Base-by-base conservation (phyloP, 2,329 filamentous ascomycete species). In the Sclerotinia minor region DNA sequence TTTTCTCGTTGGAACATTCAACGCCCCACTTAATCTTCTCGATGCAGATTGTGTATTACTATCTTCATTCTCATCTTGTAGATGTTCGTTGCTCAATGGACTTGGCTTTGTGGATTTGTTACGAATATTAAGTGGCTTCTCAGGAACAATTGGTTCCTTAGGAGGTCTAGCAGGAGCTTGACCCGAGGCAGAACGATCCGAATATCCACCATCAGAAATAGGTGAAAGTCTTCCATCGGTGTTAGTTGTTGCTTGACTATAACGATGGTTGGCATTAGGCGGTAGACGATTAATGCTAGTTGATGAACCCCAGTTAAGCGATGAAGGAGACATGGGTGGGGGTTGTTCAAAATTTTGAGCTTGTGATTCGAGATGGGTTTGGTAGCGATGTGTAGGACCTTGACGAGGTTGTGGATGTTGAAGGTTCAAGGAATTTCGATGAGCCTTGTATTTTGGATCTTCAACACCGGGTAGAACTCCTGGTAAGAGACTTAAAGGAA, bases 371-470 rank as follows among this genome's bases (percentile, higher is more conserved):
- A 94, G 82, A 1, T 89, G 86, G 35, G 86, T 90, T 73, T 91
- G 88, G 78, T 92, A 92, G 35, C 89, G 87, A 76, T 90, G 87
- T 0, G 89, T 92, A 67, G 91, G 88, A 0, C 91, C 91, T 24
- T 86, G 87, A 38, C 90, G 83, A 11, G 91, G 91, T 77, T 94
- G 91, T 7, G 91, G 91, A 78, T 94, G 91, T 76, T 92, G 87
- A 50, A 94, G 81, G 74, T 92, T 92, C 67, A 94, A 78, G 35
- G 90, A 93, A 79, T 94, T 92, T 73, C 91, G 88, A 77, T 94
- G 90, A 67, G 90, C 90, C 78, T 90, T 89, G 78, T 94, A 94
- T 78, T 94, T 94, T 58, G 91, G 90, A 72, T 93, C 89, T 74
- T 86, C 89, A 1, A 74, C 75, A 49, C 45, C 44, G 13, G 41